These are phyloP conservation scores for Venturia aucupariae DNA, from an alignment of 2,329 filamentous ascomycete species.

Conservation along the genomic window DNA sequence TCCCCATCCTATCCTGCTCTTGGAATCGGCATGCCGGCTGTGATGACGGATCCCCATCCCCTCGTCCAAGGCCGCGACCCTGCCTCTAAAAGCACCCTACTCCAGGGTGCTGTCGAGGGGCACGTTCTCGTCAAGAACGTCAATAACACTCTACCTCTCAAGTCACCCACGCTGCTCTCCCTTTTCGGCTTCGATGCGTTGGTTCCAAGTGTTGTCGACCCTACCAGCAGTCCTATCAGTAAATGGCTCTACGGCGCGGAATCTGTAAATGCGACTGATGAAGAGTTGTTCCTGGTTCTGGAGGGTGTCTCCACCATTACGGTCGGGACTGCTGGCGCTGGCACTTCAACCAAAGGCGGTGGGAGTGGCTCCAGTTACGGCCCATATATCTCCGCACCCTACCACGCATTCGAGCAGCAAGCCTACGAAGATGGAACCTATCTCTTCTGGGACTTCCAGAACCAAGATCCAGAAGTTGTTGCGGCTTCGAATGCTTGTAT, in stretches of 20 bases:
- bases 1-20: constrained; percentile 1
- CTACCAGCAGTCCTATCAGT: constrained; percentile 4
- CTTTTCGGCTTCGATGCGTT: constrained; percentile 19
- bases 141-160: constrained; percentile 46
- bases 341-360: constrained; percentile 28
- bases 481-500: constrained; percentile 22
- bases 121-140: constrained; percentile 53
- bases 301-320: not conserved
- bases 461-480: constrained; percentile 19
- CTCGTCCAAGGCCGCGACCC: constrained; percentile 47
- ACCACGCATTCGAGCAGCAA: constrained; percentile 26
- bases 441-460: constrained; percentile 21
- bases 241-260: constrained; percentile 15
- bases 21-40: constrained; percentile 7
- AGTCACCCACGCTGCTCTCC: constrained; percentile 41
- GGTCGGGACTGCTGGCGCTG: constrained; percentile 22
- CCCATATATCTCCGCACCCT: constrained; percentile 27
- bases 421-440: constrained; percentile 23
- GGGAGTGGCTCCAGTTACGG: constrained; percentile 27
- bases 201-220: constrained; percentile 11
- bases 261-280: constrained; percentile 8
- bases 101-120: constrained; percentile 51
- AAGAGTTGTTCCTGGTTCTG: not conserved
- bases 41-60: not conserved
- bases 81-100: constrained; percentile 37